A percentile compares a stretch with the other conserved stretches of the same genome.
These are phyloP conservation scores for barrel medic (Medicago truncatula) DNA, from an alignment of 306 rosid species.

Conservation along the genomic window MtrunA17r5.0-ANR NC_053045.1:26940001-26940500, in stretches of 20 bases:
- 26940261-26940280: not conserved
- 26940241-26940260: constrained; percentile 23
- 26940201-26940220: constrained; percentile 4
- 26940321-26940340: not conserved
- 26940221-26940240: not conserved
- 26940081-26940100: constrained; percentile 36
- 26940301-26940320: constrained; percentile 1
- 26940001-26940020: constrained; percentile 43
- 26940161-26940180: not conserved
- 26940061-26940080: not conserved
- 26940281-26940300: constrained; percentile 9
- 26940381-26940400: constrained; percentile 20
- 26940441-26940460: constrained; percentile 19
- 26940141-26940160: constrained; percentile 42
- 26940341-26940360: constrained; percentile 6
- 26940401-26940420: not conserved
- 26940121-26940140: constrained; percentile 46
- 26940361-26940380: constrained; percentile 14
- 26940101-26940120: constrained; percentile 52
- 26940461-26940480: not conserved
- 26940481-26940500: not conserved
- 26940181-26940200: not conserved
- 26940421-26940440: not conserved
- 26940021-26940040: constrained; percentile 52
- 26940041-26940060: not conserved